Evolutionary conservation across 345 rosid genomes (phyloP).

Genomic region (Ceriops tagal): DNA sequence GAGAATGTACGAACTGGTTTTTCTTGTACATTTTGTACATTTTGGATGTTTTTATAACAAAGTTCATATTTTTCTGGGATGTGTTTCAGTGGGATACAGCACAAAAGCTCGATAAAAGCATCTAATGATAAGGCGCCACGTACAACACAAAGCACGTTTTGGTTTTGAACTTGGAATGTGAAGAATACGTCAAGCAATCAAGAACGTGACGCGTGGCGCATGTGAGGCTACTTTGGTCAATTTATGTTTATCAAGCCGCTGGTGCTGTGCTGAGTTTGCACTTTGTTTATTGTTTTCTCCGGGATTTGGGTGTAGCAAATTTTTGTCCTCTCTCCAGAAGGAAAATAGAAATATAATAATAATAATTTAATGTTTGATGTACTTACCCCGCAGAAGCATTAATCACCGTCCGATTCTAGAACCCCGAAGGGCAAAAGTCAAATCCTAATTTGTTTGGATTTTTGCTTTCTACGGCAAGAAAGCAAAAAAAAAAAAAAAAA

Average conservation of each 20-base stretch:
- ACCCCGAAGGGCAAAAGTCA: neutral
- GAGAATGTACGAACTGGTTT: too few relatives aligned
- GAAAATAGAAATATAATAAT: neutral
- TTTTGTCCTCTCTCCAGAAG: slow-evolving; percentile 17
- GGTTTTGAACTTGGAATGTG: too few relatives aligned
- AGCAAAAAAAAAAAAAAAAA: too few relatives aligned
- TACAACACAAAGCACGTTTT: neutral
- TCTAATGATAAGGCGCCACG: slow-evolving; percentile 6
- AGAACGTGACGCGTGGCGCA: neutral
- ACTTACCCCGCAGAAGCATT: slow-evolving; percentile 13
- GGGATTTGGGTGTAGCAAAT: slow-evolving; percentile 19
- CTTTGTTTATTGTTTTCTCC: neutral
- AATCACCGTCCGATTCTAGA: slow-evolving; percentile 18
- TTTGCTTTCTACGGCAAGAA: too few relatives aligned
- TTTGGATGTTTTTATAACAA: too few relatives aligned
- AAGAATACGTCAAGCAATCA: neutral
- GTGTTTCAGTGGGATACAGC: too few relatives aligned
- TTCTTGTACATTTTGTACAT: too few relatives aligned
- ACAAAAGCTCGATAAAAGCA: neutral
- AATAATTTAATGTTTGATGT: slow-evolving; percentile 12
- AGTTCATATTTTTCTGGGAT: too few relatives aligned
- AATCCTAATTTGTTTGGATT: slow-evolving; percentile 4
- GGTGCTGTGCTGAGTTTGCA: slow-evolving; percentile 9
- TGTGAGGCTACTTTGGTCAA: too few relatives aligned
- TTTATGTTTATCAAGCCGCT: neutral